Evolutionary conservation across 2,329 filamentous ascomycete genomes (phyloP).

Genomic region (Fusarium sulawesiense): DNA sequence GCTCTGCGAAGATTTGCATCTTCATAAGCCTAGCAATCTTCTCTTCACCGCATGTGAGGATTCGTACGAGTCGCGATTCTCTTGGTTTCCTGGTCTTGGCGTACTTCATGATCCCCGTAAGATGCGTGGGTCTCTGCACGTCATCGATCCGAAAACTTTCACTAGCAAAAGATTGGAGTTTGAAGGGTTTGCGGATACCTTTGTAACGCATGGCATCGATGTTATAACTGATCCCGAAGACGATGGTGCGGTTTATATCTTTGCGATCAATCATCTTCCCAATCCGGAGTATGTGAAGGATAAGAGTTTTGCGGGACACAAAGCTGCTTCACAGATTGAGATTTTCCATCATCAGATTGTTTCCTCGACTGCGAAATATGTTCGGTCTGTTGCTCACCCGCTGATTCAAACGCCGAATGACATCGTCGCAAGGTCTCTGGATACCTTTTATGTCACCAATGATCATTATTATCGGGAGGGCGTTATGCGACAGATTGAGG

Average conservation of each 20-base stretch:
- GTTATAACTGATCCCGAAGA: slow-evolving; percentile 62
- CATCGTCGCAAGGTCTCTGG: slow-evolving; percentile 59
- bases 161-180: slow-evolving; percentile 53
- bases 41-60: slow-evolving; percentile 70
- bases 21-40: slow-evolving; percentile 59
- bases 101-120: slow-evolving; percentile 55
- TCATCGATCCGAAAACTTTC: slow-evolving; percentile 61
- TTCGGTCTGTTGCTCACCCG: slow-evolving; percentile 65
- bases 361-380: slow-evolving; percentile 54
- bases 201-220: slow-evolving; percentile 71
- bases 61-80: slow-evolving; percentile 52
- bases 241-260: slow-evolving; percentile 64
- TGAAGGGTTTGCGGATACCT: slow-evolving; percentile 63
- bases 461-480: slow-evolving; percentile 67
- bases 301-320: no score
- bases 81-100: slow-evolving; percentile 64
- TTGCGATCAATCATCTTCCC: slow-evolving; percentile 69
- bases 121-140: slow-evolving; percentile 59
- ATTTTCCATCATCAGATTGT: slow-evolving; percentile 66
- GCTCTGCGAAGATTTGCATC: slow-evolving; percentile 71
- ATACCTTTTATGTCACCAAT: slow-evolving; percentile 68
- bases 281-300: slow-evolving; percentile 55
- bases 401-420: slow-evolving; percentile 70
- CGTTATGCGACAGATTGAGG: slow-evolving; percentile 59
- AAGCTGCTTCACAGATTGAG: slow-evolving; percentile 66